These are phyloP conservation scores for Schoenoplectus tabernaemontani DNA, from an alignment of 202 grass and related monocot species.

Conservation along the genomic window DNA sequence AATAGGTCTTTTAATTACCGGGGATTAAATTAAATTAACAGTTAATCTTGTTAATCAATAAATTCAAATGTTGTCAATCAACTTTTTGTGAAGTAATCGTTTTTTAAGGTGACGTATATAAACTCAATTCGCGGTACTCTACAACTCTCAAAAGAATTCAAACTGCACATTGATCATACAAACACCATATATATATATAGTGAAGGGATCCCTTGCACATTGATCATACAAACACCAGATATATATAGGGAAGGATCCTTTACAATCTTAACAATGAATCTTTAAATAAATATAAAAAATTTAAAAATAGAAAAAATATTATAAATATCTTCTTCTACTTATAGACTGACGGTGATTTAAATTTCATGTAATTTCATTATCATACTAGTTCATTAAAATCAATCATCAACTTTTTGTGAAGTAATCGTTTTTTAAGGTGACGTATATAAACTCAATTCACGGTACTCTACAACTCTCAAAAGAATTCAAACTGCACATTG, in stretches of 20 bases:
- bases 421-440: background rate
- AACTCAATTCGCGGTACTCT: background rate
- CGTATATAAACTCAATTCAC: background rate
- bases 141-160: background rate
- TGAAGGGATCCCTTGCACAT: too few species aligned
- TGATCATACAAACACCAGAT: too few species aligned
- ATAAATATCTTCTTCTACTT: too few species aligned
- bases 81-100: background rate
- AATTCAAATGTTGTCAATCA: constrained; percentile 5
- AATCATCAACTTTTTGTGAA: background rate
- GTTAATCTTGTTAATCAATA: background rate
- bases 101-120: background rate
- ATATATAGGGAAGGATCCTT: too few species aligned
- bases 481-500: background rate
- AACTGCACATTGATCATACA: background rate
- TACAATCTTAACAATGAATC: too few species aligned
- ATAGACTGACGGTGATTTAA: too few species aligned
- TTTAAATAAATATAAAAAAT: too few species aligned
- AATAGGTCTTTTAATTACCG: background rate
- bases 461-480: background rate
- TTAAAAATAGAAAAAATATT: too few species aligned
- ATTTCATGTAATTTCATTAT: too few species aligned
- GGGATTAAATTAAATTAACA: background rate
- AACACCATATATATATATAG: background rate
- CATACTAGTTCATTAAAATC: too few species aligned